Conservation (phyloP, 306 rosid genomes). For the Vigna radiata region DNA sequence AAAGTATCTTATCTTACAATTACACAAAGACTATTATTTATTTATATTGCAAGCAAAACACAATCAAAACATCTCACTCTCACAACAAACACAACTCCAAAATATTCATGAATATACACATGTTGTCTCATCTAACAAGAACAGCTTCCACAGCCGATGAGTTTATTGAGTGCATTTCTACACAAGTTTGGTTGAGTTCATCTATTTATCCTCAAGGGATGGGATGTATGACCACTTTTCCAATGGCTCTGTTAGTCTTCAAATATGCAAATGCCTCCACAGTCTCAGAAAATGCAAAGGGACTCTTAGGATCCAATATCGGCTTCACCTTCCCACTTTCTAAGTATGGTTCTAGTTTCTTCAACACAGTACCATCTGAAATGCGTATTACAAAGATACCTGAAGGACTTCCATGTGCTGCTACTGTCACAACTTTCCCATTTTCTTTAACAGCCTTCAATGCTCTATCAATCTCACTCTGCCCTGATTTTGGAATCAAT, state of each 20-base stretch:
- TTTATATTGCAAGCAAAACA: too few species aligned
- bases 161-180: too few species aligned
- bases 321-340: conserved; percentile 80
- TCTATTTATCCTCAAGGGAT: conserved; percentile 46
- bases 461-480: conserved; percentile 47
- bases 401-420: background rate
- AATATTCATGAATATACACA: too few species aligned
- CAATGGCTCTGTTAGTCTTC: conserved; percentile 59
- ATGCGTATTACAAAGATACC: conserved; percentile 7
- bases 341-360: conserved; percentile 60
- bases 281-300: conserved; percentile 63
- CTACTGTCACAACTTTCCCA: conserved; percentile 62
- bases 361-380: conserved; percentile 53
- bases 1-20: too few species aligned
- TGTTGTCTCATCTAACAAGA: too few species aligned
- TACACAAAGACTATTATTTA: too few species aligned
- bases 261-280: conserved; percentile 67
- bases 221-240: conserved; percentile 67
- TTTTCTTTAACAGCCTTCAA: conserved; percentile 65
- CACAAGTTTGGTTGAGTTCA: background rate
- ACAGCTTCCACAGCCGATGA: too few species aligned
- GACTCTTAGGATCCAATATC: conserved; percentile 68
- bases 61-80: too few species aligned
- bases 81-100: too few species aligned
- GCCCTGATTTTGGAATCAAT: conserved; percentile 44